phyloP scores from a whole-genome alignment of 2,329 filamentous ascomycete species.

The Exophiala aquamarina region DNA sequence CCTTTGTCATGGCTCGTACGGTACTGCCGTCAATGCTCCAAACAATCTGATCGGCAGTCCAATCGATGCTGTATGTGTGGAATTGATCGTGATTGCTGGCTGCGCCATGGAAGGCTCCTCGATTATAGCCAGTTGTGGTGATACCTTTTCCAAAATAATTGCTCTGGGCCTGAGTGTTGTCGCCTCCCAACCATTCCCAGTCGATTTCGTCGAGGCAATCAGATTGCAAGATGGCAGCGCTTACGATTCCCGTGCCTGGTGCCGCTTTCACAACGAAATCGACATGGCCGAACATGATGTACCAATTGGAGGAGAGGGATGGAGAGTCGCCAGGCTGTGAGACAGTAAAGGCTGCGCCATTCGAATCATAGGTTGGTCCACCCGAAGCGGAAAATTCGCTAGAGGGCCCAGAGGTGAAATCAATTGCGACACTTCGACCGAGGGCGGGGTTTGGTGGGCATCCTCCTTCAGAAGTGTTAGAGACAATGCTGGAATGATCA shows the following conservation, averaged over 20 bases:
- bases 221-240: constrained; percentile 85
- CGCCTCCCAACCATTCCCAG: constrained; percentile 89
- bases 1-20: constrained; percentile 62
- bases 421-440: constrained; percentile 76
- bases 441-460: constrained; percentile 79
- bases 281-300: constrained; percentile 98
- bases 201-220: constrained; percentile 95
- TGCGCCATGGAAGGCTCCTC: constrained; percentile 75
- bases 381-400: constrained; percentile 74
- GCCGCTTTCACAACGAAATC: constrained; percentile 83
- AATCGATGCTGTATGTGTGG: constrained; percentile 58
- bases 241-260: constrained; percentile 87
- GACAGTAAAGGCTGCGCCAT: constrained; percentile 82
- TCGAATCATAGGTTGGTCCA: constrained; percentile 68
- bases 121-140: constrained; percentile 74
- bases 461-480: constrained; percentile 14
- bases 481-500: constrained; percentile 1
- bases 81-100: constrained; percentile 54
- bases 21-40: constrained; percentile 65
- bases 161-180: constrained; percentile 76
- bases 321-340: constrained; percentile 76
- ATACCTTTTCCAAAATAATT: constrained; percentile 97
- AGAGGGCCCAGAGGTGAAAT: constrained; percentile 77
- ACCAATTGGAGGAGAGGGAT: constrained; percentile 85
- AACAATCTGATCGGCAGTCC: constrained; percentile 62